Base-by-base conservation (phyloP, 208 protist genomes). In the Borovskyia barvae region DNA sequence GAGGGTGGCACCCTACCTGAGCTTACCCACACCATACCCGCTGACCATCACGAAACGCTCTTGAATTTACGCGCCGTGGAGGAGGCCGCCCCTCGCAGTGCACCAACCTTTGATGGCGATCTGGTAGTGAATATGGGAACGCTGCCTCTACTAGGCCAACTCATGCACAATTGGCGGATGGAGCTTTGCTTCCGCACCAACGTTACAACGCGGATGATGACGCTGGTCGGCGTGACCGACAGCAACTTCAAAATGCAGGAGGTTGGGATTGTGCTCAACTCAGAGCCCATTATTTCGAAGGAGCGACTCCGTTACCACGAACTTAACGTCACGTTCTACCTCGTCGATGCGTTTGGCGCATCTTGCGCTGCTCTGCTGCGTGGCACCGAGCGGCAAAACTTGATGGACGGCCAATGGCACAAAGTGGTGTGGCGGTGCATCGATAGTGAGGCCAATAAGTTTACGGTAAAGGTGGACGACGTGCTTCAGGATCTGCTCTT, bases 371-470 rank as follows among this genome's bases (percentile, higher is more conserved):
- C 85, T 11, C 63, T 95, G 28, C 73, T 95, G 29, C 80, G 85
- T 11, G 89, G 89, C 12, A 90, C 62, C 22, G 89, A 95, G 48
- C 75, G 82, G 37, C 76, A 91, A 45, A 88, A 84, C 52, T 56
- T 92, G 19, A 80, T 93, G 80, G 89, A 95, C 50, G 89, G 85
- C 4, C 68, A 84, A 67, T 95, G 89, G 86, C 89, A 95, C 65
- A 95, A 85, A 30, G 58, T 95, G 9, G 77, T 92, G 39, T 95
- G 89, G 86, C 72, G 77, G 24, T 92, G 84, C 59, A 70, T 93
- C 32, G 89, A 95, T 61, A 90, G 81, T 62, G 85, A 93, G 50
- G 64, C 76, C 19, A 95, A 95, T 71, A 90, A 87, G 35, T 92
- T 92, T 48, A 75, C 57, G n/a, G 89, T 95, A 12, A 91, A 84